Evolutionary conservation across 2,329 filamentous ascomycete species (phyloP).

Genomic region (Gliomastix tumulicola): DNA sequence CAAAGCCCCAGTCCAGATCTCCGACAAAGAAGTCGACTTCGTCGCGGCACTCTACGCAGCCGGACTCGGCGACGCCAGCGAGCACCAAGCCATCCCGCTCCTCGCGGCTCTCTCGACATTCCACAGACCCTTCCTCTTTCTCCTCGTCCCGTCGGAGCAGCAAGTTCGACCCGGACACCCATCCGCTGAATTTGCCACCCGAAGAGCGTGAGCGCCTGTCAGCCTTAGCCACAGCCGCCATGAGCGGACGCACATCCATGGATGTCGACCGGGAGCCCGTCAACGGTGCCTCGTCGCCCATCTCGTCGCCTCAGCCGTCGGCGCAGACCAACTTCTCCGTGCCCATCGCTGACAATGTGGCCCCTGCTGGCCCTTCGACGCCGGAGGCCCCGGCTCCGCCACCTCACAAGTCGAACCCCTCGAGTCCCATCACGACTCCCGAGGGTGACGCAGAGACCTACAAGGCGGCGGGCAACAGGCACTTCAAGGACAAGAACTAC

Average conservation of each 20-base stretch:
- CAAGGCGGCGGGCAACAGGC: conserved; percentile 92
- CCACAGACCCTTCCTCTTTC: conserved; percentile 36
- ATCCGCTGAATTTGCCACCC: conserved; percentile 84
- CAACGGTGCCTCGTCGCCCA: conserved; percentile 46
- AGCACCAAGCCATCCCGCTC: conserved; percentile 22
- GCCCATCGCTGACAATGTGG: too few relatives aligned
- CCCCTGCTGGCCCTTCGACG: neutral
- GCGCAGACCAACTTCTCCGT: conserved; percentile 40
- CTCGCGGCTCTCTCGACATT: conserved; percentile 39
- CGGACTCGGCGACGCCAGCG: neutral
- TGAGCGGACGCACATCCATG: conserved; percentile 61
- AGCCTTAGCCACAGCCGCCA: conserved; percentile 50
- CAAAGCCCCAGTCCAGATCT: conserved; percentile 24
- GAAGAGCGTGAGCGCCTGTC: conserved; percentile 74
- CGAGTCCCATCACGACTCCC: conserved; percentile 46
- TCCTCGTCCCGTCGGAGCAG: conserved; percentile 38
- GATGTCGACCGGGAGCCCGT: conserved; percentile 65
- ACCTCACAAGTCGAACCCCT: conserved; percentile 61
- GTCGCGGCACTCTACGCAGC: conserved; percentile 19
- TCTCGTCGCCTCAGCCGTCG: conserved; percentile 26
- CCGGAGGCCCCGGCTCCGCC: conserved; percentile 59
- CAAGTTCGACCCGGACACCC: conserved; percentile 62
- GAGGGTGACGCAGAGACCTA: conserved; percentile 79
- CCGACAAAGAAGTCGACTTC: conserved; percentile 24
- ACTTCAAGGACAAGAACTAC: conserved; percentile 94